Conservation (phyloP, 495 filamentous ascomycete genomes). For the Neurospora tetraspora region DNA sequence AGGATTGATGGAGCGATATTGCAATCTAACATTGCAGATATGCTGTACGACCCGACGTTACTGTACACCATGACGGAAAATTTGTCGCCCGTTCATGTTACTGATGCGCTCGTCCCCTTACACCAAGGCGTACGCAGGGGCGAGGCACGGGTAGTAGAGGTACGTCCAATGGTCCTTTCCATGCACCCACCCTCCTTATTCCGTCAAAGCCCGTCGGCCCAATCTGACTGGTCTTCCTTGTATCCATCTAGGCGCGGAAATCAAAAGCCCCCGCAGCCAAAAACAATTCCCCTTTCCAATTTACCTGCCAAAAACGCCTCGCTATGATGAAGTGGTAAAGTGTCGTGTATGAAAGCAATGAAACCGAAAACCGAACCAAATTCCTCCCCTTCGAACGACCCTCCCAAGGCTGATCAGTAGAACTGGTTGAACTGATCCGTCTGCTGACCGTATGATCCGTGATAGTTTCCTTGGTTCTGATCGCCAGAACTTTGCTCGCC, state of each 20-base stretch:
- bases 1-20: background rate
- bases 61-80: background rate
- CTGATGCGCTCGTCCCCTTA: background rate
- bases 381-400: background rate
- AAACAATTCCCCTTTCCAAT: background rate
- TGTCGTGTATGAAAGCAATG: background rate
- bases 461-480: background rate
- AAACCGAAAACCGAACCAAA: background rate
- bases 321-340: background rate
- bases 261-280: background rate
- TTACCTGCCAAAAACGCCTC: background rate
- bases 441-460: background rate
- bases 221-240: background rate
- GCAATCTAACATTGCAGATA: background rate
- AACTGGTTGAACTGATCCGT: background rate
- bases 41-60: background rate
- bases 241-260: background rate
- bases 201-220: background rate
- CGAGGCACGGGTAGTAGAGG: background rate
- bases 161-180: background rate
- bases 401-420: background rate
- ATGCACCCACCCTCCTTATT: background rate
- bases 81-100: background rate
- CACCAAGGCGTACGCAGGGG: background rate
- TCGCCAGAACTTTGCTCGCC: background rate